Evolutionary conservation across 345 rosid genomes (phyloP), one percentile per base, ranked within the genome.

Genomic region (Salix brachista): DNA sequence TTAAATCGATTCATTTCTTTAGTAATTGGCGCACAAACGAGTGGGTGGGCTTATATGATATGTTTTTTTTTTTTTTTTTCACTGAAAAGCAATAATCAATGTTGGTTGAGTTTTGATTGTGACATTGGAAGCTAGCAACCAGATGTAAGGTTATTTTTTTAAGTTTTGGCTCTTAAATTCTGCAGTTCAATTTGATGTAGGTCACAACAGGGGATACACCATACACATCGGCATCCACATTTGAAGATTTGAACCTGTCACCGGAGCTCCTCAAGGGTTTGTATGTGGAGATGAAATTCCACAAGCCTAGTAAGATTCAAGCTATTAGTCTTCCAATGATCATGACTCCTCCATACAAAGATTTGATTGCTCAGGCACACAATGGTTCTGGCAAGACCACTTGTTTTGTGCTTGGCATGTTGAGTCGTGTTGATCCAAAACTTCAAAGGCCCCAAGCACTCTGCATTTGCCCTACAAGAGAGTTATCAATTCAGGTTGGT

Each of bases 301-400:
- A 91, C 74, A 93, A 93, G 81, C 99, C 99, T 1, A 96, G 99
- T 73, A 93, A 92, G 89, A 93, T 96, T 61, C 99, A 96, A 85
- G 96, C 96, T 2, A 87, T 92, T 44, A 96, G 91, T 76, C 84
- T 96, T 76, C 99, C 99, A 0, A 96, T 96, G 99, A 96, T 96
- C 7, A 74, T 96, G 82, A 93, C 90, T 9, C 94, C 98, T 17
- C 99, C 99, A 0, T 79, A 86, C 82, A 89, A 90, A 84, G 83
- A 96, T 84, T 82, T 96, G 71, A 85, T 96, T 14, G 99, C 99
- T 10, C 99, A 96, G 81, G 99, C 99, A 0, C 98, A 90, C 75
- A 96, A 93, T 74, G 99, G 99, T 65, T 93, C 97, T 66, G 99
- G 99, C 5, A 96, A 96, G 86, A 96, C 99, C 0, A 96, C 99